A percentile compares a stretch with the other conserved stretches of the same genome.
These are phyloP conservation scores for Lactifluus subvellereus DNA, from an alignment of 768 basidiomycete genomes.

Conservation along the genomic window DNA sequence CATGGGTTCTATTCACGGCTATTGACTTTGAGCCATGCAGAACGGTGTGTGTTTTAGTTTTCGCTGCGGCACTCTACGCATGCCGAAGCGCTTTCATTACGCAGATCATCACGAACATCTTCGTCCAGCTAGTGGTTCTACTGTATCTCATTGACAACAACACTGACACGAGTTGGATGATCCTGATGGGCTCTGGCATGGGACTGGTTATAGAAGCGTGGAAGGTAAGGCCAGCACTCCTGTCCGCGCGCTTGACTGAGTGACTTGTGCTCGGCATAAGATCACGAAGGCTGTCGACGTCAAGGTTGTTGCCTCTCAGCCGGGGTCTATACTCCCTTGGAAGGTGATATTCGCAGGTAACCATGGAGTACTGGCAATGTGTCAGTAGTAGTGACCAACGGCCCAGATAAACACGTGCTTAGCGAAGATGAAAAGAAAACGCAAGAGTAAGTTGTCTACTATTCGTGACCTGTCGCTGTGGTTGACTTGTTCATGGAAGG, in stretches of 20 bases:
- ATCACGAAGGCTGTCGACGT: slow-evolving; percentile 92
- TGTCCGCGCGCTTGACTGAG: not conserved
- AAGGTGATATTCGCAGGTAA: slow-evolving; percentile 74
- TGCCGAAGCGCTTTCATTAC: slow-evolving; percentile 10
- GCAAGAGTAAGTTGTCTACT: slow-evolving; percentile 65
- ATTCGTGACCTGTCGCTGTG: not conserved
- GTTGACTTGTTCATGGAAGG: slow-evolving; percentile 35
- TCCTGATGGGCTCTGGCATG: slow-evolving; percentile 80
- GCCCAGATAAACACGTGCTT: slow-evolving; percentile 86
- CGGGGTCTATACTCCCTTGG: slow-evolving; percentile 72
- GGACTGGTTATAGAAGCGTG: slow-evolving; percentile 86
- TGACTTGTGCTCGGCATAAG: slow-evolving; percentile 32
- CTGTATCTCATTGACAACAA: slow-evolving; percentile 95
- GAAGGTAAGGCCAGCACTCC: slow-evolving; percentile 53
- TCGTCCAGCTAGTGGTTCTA: slow-evolving; percentile 85
- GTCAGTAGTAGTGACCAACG: slow-evolving; percentile 13
- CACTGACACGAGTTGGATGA: slow-evolving; percentile 97
- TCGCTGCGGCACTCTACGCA: slow-evolving; percentile 39
- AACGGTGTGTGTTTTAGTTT: not conserved
- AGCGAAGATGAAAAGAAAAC: slow-evolving; percentile 97
- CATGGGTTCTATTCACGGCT: slow-evolving; percentile 25
- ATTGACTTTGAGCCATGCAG: slow-evolving; percentile 2
- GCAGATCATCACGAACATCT: slow-evolving; percentile 84
- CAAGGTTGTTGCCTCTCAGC: slow-evolving; percentile 50
- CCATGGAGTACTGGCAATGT: slow-evolving; percentile 24